phyloP scores from a whole-genome alignment of 2,329 filamentous ascomycete species.

The Penicillium sp. region DNA sequence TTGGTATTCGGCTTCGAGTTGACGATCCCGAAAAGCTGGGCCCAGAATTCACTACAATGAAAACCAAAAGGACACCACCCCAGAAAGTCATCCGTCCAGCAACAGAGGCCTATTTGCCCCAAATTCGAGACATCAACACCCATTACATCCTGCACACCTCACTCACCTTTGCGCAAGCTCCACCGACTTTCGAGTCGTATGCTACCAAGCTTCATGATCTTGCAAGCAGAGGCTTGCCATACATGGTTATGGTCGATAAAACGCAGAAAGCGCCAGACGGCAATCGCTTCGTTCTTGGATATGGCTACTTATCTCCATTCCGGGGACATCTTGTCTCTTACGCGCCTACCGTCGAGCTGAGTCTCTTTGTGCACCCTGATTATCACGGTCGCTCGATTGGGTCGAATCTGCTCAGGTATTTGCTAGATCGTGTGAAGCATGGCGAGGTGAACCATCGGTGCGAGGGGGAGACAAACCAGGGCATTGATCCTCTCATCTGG shows the following conservation, averaged over 20 bases:
- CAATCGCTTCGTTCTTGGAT: constrained; percentile 29
- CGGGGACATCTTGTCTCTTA: constrained; percentile 36
- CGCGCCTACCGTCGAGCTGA: constrained; percentile 40
- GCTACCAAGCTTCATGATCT: constrained; percentile 27
- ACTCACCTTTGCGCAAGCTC: constrained; percentile 32
- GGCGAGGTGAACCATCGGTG: constrained; percentile 15
- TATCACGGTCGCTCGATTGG: constrained; percentile 33
- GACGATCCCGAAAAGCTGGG: not conserved
- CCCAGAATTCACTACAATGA: not conserved
- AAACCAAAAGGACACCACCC: constrained; percentile 1
- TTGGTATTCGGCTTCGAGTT: not conserved
- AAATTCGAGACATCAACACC: constrained; percentile 33
- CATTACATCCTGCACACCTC: constrained; percentile 40
- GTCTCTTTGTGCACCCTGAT: constrained; percentile 37
- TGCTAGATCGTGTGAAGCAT: constrained; percentile 27
- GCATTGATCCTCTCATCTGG: not conserved
- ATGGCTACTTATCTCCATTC: constrained; percentile 35
- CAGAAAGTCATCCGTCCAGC: constrained; percentile 30
- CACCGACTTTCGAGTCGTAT: constrained; percentile 28
- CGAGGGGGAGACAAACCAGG: constrained; percentile 2
- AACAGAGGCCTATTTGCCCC: constrained; percentile 30
- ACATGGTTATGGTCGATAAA: constrained; percentile 29
- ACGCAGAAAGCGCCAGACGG: constrained; percentile 2
- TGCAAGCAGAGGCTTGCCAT: constrained; percentile 12
- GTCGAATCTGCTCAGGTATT: constrained; percentile 26